Base-by-base conservation (phyloP, 805 yeast genomes). In the Kregervanrija delftensis region DNA sequence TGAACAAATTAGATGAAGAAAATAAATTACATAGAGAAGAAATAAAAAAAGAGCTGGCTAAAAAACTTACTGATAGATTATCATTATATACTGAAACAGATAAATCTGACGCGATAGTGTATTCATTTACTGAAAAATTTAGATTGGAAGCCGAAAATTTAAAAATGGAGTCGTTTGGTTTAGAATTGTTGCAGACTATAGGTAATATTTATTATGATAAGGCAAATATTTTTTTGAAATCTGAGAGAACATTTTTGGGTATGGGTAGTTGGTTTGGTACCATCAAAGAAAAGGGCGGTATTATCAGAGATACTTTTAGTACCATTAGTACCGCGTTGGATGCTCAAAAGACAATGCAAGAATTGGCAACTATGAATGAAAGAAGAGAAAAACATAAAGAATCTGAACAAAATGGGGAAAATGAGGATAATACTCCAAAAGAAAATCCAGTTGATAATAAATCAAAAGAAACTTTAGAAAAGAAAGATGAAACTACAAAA, bases 151-250 rank as follows among this genome's bases (percentile, higher is more conserved):
- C 85, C 37, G 90, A 85, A 53, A 85, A 85, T 49, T 69, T 93
- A 59, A 93, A 93, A 63, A 78, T 88, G 74, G 99, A 93, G 71
- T 86, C 96, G 43, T 93, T 93, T 67, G 99, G 99, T 11, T 66
- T 91, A 41, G 96, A 91, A 65, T 71, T 93, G 41, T 68, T 91
- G 51, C 89, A 83, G 52, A 69, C 91, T 14, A 83, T 93, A 49
- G 97, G 98, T 14, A 75, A 74, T 48, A 77, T 86, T 5, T 93
- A 93, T 64, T 73, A 73, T 45, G 71, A 76, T 33, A 88, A 88
- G 58, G 95, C 95, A 2, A 71, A 77, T 46, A 86, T 85, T 17
- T 80, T 77, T 47, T 66, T 88, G 43, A 79, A 77, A 57, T 79
- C 96, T 0, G 81, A 82, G 56, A 86, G 81, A 62, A 49, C 65